A percentile compares a stretch with the other conserved stretches of the same genome.
Evolutionary conservation across 2,329 filamentous ascomycete genomes (phyloP).

Genomic region (Colletotrichum chrysophilum): DNA sequence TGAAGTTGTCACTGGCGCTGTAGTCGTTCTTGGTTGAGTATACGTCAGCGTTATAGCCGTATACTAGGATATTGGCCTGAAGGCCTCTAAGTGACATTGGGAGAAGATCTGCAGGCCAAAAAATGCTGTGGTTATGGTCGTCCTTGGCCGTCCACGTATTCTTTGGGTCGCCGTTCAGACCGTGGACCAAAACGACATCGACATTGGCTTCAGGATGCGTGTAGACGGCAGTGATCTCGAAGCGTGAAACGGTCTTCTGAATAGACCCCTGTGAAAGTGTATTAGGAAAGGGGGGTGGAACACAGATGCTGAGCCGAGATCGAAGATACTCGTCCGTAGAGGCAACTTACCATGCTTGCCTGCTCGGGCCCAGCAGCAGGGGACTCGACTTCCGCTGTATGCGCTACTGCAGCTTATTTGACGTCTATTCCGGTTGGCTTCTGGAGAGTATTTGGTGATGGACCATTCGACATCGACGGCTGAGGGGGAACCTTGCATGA

Average conservation of each 20-base stretch:
- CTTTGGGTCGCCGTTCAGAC: slow-evolving; percentile 62
- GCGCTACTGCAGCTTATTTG: slow-evolving; percentile 8
- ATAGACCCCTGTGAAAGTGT: slow-evolving; percentile 24
- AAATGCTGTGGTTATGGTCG: slow-evolving; percentile 46
- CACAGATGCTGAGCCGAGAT: neutral
- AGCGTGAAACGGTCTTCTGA: slow-evolving; percentile 56
- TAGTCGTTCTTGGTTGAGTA: slow-evolving; percentile 52
- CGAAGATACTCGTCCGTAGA: neutral
- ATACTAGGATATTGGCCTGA: slow-evolving; percentile 70
- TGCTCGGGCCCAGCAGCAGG: slow-evolving; percentile 6
- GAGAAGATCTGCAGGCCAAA: slow-evolving; percentile 74
- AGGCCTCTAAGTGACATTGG: slow-evolving; percentile 61
- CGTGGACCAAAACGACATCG: slow-evolving; percentile 56
- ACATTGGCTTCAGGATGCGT: slow-evolving; percentile 63
- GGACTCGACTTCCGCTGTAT: neutral
- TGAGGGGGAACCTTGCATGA: neutral
- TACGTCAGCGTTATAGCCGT: slow-evolving; percentile 77
- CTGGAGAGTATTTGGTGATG: neutral
- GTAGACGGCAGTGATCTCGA: slow-evolving; percentile 65
- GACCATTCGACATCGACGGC: neutral
- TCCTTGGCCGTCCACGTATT: slow-evolving; percentile 65
- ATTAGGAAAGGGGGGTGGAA: neutral
- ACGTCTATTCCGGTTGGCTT: neutral
- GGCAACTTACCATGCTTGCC: slow-evolving; percentile 13
- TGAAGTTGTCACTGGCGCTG: slow-evolving; percentile 68